Evolutionary conservation across 306 rosid species (phyloP), one percentile per base, ranked within the genome.

Genomic region (Quercus agrifolia): DNA sequence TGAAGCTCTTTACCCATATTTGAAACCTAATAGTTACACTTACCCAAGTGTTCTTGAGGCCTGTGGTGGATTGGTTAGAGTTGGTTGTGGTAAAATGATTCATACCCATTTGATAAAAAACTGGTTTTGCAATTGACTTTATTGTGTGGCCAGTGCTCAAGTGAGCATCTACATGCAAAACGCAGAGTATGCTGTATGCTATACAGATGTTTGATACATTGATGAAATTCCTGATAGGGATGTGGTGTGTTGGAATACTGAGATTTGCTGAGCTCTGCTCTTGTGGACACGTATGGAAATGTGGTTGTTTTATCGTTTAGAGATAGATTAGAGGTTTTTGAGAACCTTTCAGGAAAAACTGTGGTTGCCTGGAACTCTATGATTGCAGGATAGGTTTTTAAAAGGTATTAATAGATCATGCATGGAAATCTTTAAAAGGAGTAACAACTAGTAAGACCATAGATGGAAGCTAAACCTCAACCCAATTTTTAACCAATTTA

Each of bases 271-370:
- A 67, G 83, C 81, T 86, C 94, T 81, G 88, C 93, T 66, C 92
- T 91, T 56, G 93, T 93, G 78, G 97, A 91, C 78, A 88, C 88
- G 97, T 91, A 93, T 79, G 98, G 93, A 82, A 91, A 87, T 93
- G 98, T 35, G 90, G 97, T 38, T 38, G 2, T 38, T 38, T 38
- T 38, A 38, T 31, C 85, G 78, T 71, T 73, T 93, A 71, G 86
- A 90, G 62, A 76, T 80, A 86, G 94, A 97, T 17, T 69, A 67
- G 90, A 88, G 79, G 80, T 91, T 83, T 93, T 93, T 56, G 90
- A 90, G 81, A 82, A 87, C 59, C 89, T 91, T 54, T 88, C 94
- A 18, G 74, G 68, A 68, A 93, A 87, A 89, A 88, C 87, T 76
- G 77, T 79, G 44, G 81, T 93, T 82, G 86, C 98, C 56, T 93